Evolutionary conservation across 331 rosid species (phyloP).

Genomic region (Acacia pycnantha): DNA sequence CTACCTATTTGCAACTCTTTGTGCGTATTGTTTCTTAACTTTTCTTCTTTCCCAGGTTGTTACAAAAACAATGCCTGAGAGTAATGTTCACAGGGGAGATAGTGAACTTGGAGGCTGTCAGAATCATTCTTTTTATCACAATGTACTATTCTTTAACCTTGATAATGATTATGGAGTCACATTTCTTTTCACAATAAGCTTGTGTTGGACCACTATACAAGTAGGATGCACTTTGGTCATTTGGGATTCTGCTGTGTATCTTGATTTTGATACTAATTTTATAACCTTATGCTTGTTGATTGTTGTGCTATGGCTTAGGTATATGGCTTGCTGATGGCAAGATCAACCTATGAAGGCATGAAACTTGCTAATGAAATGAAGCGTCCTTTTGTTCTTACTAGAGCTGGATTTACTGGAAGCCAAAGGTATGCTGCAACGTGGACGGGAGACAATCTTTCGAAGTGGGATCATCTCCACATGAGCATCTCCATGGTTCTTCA

Average conservation of each 20-base stretch:
- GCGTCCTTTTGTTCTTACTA: slow-evolving; percentile 95
- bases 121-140: slow-evolving; percentile 84
- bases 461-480: slow-evolving; percentile 97
- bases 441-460: slow-evolving; percentile 94
- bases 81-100: slow-evolving; percentile 87
- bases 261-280: slow-evolving; percentile 25
- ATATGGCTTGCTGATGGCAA: slow-evolving; percentile 90
- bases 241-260: slow-evolving; percentile 17
- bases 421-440: slow-evolving; percentile 95
- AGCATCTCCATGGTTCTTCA: slow-evolving; percentile 95
- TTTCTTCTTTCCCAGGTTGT: slow-evolving; percentile 46
- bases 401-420: slow-evolving; percentile 95
- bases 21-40: slow-evolving; percentile 3
- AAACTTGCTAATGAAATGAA: slow-evolving; percentile 59
- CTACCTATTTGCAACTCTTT: slow-evolving; percentile 12
- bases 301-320: slow-evolving; percentile 43
- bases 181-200: slow-evolving; percentile 24
- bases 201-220: background rate
- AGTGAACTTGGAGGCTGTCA: slow-evolving; percentile 86
- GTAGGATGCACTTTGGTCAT: slow-evolving; percentile 21
- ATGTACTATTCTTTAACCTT: slow-evolving; percentile 53
- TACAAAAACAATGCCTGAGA: slow-evolving; percentile 91
- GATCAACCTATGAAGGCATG: slow-evolving; percentile 94
- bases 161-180: slow-evolving; percentile 19
- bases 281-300: slow-evolving; percentile 20